Evolutionary conservation across 192 early-diverging fungal genomes (phyloP), one percentile per base, ranked within the genome.

Genomic region (Obelidium mucronatum): DNA sequence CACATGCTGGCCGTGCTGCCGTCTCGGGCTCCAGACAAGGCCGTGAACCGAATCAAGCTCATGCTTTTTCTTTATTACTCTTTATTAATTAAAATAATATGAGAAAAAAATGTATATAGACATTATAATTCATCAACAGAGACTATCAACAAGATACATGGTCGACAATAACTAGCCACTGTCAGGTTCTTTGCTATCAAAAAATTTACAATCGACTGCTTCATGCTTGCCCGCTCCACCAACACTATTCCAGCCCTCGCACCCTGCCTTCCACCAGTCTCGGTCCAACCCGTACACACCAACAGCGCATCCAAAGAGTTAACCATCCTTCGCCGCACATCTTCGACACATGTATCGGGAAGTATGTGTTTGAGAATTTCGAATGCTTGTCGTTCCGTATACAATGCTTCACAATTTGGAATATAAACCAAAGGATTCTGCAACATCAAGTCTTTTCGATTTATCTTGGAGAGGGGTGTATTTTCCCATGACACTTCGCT

Each of bases 1-100:
- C 95, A 96, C 42, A 96, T 86, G 0, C 93, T 89, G 42, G 93
- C 93, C 11, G 31, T 51, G 28, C 53, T 54, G 24, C 37, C 64
- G 78, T 94, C 93, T 69, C 92, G 91, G 26, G 92, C 93, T 4
- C 97, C 96, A 3, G 94, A 93, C 39, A 97, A 87, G 11, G 93
- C 88, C 3, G 91, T 94, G 83, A 99, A 96, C 74, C 94, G 91
- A 75, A 96, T 82, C 79, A 80, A 79, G 6, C 79, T 73, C 70
- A 59, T 72, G n/a, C n/a, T n/a, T n/a, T n/a, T n/a, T n/a, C n/a
- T n/a, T n/a, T n/a, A n/a, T n/a, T n/a, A n/a, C n/a, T n/a, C n/a
- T n/a, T n/a, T n/a, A n/a, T n/a, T n/a, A n/a, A n/a, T n/a, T n/a
- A n/a, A n/a, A n/a, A n/a, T n/a, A n/a, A n/a, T n/a, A n/a, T n/a